These are phyloP conservation scores for Verbascum thapsus DNA, from an alignment of 257 asterid species.

Conservation along the genomic window DNA sequence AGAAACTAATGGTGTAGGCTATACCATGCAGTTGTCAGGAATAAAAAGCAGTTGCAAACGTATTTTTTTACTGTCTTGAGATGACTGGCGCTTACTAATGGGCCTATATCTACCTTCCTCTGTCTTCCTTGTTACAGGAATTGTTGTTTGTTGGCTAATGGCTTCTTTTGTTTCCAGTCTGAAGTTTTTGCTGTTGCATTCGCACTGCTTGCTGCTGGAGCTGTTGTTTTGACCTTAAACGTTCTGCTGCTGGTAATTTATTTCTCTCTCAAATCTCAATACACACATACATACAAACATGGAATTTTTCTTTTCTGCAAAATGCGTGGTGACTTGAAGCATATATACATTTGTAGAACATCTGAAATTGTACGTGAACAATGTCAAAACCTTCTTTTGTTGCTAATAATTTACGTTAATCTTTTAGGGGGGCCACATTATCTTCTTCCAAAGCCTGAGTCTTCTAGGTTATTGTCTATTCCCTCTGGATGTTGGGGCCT, in stretches of 20 bases:
- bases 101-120: slow-evolving; percentile 12
- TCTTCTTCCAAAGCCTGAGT: slow-evolving; percentile 95
- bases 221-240: slow-evolving; percentile 85
- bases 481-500: slow-evolving; percentile 83
- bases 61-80: slow-evolving; percentile 8
- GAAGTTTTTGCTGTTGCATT: slow-evolving; percentile 98
- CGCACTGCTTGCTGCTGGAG: slow-evolving; percentile 92
- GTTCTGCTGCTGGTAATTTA: slow-evolving; percentile 78
- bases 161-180: slow-evolving; percentile 53
- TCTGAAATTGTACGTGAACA: neutral
- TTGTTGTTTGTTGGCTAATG: slow-evolving; percentile 13
- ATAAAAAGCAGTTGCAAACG: neutral
- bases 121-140: slow-evolving; percentile 13
- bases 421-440: slow-evolving; percentile 88
- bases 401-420: slow-evolving; percentile 15
- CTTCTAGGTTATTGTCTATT: slow-evolving; percentile 93
- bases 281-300: neutral
- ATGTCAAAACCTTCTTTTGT: neutral
- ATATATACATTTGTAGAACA: neutral
- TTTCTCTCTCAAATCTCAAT: neutral
- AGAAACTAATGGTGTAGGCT: neutral
- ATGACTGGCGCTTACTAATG: neutral
- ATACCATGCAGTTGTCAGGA: slow-evolving; percentile 10
- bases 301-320: slow-evolving; percentile 9
- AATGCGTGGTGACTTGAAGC: neutral